Base-by-base conservation (phyloP, 2,329 filamentous ascomycete genomes). In the Cytospora chrysosperma region DNA sequence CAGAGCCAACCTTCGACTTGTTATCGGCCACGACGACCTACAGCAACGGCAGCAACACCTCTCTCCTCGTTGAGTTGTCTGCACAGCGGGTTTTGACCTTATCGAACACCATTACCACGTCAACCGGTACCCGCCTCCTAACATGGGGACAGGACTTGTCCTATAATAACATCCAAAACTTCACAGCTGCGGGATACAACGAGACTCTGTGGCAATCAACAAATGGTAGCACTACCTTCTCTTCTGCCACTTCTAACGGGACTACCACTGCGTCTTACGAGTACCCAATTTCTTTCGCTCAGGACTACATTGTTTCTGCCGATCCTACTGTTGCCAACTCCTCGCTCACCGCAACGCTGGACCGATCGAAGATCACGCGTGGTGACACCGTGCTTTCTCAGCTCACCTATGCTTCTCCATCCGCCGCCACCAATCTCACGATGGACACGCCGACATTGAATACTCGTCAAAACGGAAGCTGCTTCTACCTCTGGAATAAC, bases 101-200 rank as follows among this genome's bases (percentile, higher is more conserved):
- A 15, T 85, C 86, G 3, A 77, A 72, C 0, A 73, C 89, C n/a
- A 74, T 75, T 15, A 57, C 55, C 26, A 84, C 83, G 4, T 79
- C 83, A 19, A 72, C 74, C 15, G 26, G 54, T 6, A 54, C 65
- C 62, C 21, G 61, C 69, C 0, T 58, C 12, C 77, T 77, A 3
- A 73, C 75, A 1, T 91, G 88, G 88, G 75, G 72, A 8, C 89
- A 91, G 70, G 74, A 72, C 6, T 78, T 90, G 1, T 72, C 75
- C 12, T 81, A 87, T 69, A 79, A 77, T 17, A 82, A 83, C 64
- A 71, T 77, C 21, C 87, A 86, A 32, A 76, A 79, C 59, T 74
- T 83, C 30, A 63, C 66, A 5, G 66, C 64, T 10, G 69, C 64
- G 40, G 78, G 77, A 27, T 69, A 63, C 51, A 68, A 67, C 61